Conservation (phyloP, 306 rosid species). For the Dryas alaskensis region DNA sequence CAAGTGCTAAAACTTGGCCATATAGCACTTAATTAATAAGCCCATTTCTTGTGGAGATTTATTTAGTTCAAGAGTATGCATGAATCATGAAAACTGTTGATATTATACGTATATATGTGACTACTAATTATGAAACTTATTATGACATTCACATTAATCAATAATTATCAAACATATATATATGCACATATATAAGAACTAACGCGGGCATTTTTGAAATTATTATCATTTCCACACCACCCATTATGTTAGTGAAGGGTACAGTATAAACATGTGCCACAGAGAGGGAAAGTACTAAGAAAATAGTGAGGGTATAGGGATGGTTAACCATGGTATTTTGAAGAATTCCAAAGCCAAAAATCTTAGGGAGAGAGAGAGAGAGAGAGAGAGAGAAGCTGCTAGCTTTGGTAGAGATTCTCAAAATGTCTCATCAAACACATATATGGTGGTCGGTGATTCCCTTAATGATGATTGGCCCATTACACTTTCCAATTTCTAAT, state of each 20-base stretch:
- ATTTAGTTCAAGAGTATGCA: no score
- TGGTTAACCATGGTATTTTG: conserved; percentile 35
- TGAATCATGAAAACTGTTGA: no score
- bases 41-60: no score
- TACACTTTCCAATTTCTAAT: conserved; percentile 34
- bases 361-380: conserved; percentile 23
- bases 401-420: conserved; percentile 54
- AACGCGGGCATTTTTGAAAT: no score
- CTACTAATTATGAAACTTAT: no score
- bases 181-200: no score
- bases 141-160: no score
- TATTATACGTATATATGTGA: no score
- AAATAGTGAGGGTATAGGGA: conserved; percentile 18
- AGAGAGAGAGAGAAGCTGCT: conserved; percentile 32
- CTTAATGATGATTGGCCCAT: conserved; percentile 38
- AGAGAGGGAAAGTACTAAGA: conserved; percentile 2
- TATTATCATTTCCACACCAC: background rate
- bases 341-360: conserved; percentile 29
- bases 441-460: conserved; percentile 46
- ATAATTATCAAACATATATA: no score
- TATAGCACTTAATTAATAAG: no score
- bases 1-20: no score
- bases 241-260: conserved; percentile 2
- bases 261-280: background rate
- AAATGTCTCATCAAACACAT: conserved; percentile 59